A percentile compares a stretch with the other conserved stretches of the same genome.
These are phyloP conservation scores for Suhomyces anneliseae DNA, from an alignment of 1,139 yeast genomes.

Conservation along the genomic window DNA sequence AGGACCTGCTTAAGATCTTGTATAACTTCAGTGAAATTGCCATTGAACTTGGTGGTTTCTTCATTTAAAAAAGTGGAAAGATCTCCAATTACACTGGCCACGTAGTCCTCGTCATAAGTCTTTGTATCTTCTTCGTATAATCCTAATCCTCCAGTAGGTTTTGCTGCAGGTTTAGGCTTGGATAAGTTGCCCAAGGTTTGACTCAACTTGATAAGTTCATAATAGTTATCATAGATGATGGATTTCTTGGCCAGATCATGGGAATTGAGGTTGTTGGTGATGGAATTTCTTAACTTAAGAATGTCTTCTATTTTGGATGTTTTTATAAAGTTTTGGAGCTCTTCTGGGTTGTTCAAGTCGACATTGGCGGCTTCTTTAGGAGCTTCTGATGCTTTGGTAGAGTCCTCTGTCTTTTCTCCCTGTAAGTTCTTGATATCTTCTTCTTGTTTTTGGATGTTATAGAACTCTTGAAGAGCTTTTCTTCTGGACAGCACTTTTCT, in stretches of 20 bases:
- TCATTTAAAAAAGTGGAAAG: conserved; percentile 27
- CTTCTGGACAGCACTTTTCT: conserved; percentile 43
- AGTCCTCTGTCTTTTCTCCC: conserved; percentile 6
- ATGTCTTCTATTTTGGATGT: conserved; percentile 32
- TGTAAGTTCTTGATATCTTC: conserved; percentile 5
- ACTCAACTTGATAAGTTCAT: conserved; percentile 45
- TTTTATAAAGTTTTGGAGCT: conserved; percentile 18
- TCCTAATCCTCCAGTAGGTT: conserved; percentile 10
- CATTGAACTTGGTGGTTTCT: conserved; percentile 23
- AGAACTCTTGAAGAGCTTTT: conserved; percentile 47
- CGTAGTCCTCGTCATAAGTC: conserved; percentile 12
- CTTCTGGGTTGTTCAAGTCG: conserved; percentile 24
- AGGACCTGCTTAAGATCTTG: conserved; percentile 18
- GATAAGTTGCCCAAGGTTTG: conserved; percentile 35
- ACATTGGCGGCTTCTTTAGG: conserved; percentile 3
- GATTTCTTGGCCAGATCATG: conserved; percentile 47
- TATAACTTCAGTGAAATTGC: conserved; percentile 31
- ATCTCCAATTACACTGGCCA: conserved; percentile 29
- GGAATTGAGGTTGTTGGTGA: conserved; percentile 33
- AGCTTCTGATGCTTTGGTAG: background rate
- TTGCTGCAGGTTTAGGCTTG: conserved; percentile 16
- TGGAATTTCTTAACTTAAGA: conserved; percentile 34
- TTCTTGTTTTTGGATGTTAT: conserved; percentile 30
- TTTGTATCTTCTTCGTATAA: conserved; percentile 7
- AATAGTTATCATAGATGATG: conserved; percentile 49